A percentile compares a stretch with the other conserved stretches of the same genome.
Conservation (phyloP, 1,284 basidiomycete species). For the Cystobasidium pallidum region DNA sequence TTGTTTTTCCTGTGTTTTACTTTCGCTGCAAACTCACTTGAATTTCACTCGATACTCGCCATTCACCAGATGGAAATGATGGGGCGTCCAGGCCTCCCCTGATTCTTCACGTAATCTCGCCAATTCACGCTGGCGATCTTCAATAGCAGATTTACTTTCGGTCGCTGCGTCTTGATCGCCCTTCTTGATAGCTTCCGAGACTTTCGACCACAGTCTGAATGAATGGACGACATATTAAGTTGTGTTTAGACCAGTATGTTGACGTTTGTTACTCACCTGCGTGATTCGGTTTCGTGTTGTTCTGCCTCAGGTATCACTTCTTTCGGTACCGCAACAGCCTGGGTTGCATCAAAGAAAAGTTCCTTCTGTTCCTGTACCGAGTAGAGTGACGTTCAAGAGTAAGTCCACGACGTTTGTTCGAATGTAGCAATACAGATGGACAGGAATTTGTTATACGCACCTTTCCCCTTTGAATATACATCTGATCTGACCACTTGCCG, state of each 20-base stretch:
- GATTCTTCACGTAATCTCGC: slow-evolving; percentile 76
- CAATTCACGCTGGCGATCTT: slow-evolving; percentile 86
- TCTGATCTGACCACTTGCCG: slow-evolving; percentile 87
- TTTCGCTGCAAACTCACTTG: slow-evolving; percentile 64
- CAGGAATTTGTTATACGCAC: slow-evolving; percentile 57
- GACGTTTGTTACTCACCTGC: slow-evolving; percentile 62
- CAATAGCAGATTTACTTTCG: slow-evolving; percentile 83
- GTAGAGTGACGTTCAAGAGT: not conserved
- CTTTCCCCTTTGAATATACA: slow-evolving; percentile 79
- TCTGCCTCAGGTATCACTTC: slow-evolving; percentile 79
- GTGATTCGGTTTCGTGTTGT: slow-evolving; percentile 89
- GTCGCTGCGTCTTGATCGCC: slow-evolving; percentile 96
- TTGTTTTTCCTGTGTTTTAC: no score
- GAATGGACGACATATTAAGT: not conserved
- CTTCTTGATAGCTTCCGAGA: slow-evolving; percentile 82
- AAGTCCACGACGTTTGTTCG: no score
- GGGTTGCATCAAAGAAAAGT: slow-evolving; percentile 79
- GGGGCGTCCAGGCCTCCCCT: slow-evolving; percentile 68
- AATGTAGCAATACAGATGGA: no score
- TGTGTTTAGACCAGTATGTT: no score
- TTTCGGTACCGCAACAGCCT: slow-evolving; percentile 75
- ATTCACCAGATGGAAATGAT: slow-evolving; percentile 76
- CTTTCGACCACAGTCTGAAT: slow-evolving; percentile 74
- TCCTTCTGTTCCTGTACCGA: slow-evolving; percentile 65
- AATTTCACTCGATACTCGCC: slow-evolving; percentile 82